These are phyloP conservation scores for Fraxinus nigra DNA, from an alignment of 305 asterid genomes.

Conservation along the genomic window DNA sequence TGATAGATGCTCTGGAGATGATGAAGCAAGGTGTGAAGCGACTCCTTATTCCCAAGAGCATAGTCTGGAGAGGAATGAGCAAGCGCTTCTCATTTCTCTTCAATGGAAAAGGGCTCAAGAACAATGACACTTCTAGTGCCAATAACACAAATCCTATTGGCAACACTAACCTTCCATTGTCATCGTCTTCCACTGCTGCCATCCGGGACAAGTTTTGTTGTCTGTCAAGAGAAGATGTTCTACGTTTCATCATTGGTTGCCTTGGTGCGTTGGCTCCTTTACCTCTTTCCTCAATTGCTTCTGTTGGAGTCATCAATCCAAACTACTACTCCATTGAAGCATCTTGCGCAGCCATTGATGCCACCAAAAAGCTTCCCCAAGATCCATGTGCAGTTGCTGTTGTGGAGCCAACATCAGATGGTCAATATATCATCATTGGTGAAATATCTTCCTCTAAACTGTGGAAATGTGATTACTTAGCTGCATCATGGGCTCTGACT, in stretches of 20 bases:
- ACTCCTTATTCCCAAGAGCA: slow-evolving; percentile 80
- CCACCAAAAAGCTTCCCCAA: slow-evolving; percentile 45
- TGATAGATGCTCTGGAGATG: slow-evolving; percentile 96
- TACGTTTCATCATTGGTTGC: slow-evolving; percentile 89
- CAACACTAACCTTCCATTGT: slow-evolving; percentile 36
- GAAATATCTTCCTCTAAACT: slow-evolving; percentile 81
- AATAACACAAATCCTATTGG: slow-evolving; percentile 33
- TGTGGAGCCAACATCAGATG: slow-evolving; percentile 58
- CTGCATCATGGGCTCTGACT: slow-evolving; percentile 90
- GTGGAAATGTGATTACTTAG: slow-evolving; percentile 80
- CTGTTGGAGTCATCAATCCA: slow-evolving; percentile 65
- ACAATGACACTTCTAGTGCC: slow-evolving; percentile 38
- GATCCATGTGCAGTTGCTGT: slow-evolving; percentile 88
- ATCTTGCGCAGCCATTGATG: slow-evolving; percentile 65
- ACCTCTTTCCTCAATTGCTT: slow-evolving; percentile 79
- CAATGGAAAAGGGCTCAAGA: slow-evolving; percentile 86
- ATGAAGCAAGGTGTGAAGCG: slow-evolving; percentile 96
- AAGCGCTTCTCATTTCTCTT: slow-evolving; percentile 83
- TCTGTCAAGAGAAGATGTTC: slow-evolving; percentile 85
- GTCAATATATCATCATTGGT: slow-evolving; percentile 61
- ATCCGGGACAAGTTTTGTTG: slow-evolving; percentile 72
- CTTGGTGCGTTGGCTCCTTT: slow-evolving; percentile 95
- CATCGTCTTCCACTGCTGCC: slow-evolving; percentile 44
- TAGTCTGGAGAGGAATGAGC: slow-evolving; percentile 89
- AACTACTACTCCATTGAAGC: slow-evolving; percentile 62